Evolutionary conservation across 345 rosid genomes (phyloP).

Genomic region (Citrus medica): DNA sequence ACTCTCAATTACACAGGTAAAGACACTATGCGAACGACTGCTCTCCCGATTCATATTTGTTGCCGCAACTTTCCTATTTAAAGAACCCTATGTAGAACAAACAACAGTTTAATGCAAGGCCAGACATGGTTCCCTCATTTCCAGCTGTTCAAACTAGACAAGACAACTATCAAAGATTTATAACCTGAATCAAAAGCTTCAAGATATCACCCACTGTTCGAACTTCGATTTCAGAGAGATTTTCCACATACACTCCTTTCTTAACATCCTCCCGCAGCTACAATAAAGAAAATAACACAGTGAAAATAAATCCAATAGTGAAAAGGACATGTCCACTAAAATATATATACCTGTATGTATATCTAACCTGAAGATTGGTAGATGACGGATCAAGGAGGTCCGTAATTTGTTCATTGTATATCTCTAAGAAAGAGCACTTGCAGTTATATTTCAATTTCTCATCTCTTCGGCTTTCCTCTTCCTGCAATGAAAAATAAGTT

Average conservation of each 20-base stretch:
- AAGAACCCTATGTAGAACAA: constrained; percentile 54
- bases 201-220: constrained; percentile 72
- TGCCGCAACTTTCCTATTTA: constrained; percentile 89
- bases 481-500: constrained; percentile 43
- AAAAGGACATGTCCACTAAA: constrained; percentile 3
- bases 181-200: constrained; percentile 79
- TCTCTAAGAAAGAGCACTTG: constrained; percentile 97
- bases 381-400: constrained; percentile 97
- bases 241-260: constrained; percentile 86
- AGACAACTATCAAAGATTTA: constrained; percentile 13
- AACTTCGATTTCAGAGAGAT: constrained; percentile 89
- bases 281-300: constrained; percentile 12
- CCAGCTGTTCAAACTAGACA: not conserved
- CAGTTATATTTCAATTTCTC: constrained; percentile 81
- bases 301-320: constrained; percentile 3
- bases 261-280: constrained; percentile 91
- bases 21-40: constrained; percentile 93
- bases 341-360: not conserved
- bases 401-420: constrained; percentile 91
- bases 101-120: constrained; percentile 11
- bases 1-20: constrained; percentile 90
- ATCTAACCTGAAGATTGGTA: constrained; percentile 70
- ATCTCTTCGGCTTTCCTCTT: constrained; percentile 91
- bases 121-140: not conserved
- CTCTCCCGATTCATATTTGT: constrained; percentile 98